These are phyloP conservation scores for Phanerochaete sordida DNA, from an alignment of 768 basidiomycete genomes.

Conservation along the genomic window DNA sequence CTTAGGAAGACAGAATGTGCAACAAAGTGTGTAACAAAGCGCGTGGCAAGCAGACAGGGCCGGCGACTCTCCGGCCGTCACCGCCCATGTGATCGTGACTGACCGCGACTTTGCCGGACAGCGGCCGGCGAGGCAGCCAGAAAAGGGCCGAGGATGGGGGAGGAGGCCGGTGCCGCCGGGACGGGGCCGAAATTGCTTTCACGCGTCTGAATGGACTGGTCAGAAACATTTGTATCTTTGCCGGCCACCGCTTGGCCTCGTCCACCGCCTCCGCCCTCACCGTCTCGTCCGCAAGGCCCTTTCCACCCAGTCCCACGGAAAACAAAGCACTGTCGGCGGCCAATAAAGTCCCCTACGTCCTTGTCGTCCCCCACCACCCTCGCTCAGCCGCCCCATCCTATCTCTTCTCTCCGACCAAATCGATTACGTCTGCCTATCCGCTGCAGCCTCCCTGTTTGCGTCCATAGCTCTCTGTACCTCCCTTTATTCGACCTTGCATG, in stretches of 20 bases:
- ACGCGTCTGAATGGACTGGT: conserved; percentile 3
- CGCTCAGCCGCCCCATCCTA: neutral
- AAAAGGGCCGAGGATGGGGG: neutral
- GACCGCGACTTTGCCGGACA: neutral
- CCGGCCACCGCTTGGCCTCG: neutral
- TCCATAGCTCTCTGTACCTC: neutral
- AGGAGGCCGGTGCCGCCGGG: conserved; percentile 1
- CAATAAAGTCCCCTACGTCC: neutral
- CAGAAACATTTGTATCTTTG: conserved; percentile 3
- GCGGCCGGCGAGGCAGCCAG: neutral
- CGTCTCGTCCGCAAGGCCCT: neutral
- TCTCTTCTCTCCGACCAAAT: neutral
- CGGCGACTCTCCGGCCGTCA: neutral
- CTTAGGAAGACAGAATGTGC: neutral
- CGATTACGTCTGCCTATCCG: conserved; percentile 4
- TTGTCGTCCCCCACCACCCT: neutral
- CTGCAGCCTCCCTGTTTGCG: neutral
- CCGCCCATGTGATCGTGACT: conserved; percentile 7
- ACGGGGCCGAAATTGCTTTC: conserved; percentile 1
- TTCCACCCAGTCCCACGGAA: neutral
- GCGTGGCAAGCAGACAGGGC: neutral
- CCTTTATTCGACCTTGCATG: neutral
- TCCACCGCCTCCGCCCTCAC: neutral
- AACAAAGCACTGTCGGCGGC: neutral
- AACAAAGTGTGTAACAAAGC: neutral